Percentiles rank a stretch among this genome's conserved stretches.
phyloP scores from a whole-genome alignment of 2,329 filamentous ascomycete genomes.

The Teratosphaeriaceae sp. region DNA sequence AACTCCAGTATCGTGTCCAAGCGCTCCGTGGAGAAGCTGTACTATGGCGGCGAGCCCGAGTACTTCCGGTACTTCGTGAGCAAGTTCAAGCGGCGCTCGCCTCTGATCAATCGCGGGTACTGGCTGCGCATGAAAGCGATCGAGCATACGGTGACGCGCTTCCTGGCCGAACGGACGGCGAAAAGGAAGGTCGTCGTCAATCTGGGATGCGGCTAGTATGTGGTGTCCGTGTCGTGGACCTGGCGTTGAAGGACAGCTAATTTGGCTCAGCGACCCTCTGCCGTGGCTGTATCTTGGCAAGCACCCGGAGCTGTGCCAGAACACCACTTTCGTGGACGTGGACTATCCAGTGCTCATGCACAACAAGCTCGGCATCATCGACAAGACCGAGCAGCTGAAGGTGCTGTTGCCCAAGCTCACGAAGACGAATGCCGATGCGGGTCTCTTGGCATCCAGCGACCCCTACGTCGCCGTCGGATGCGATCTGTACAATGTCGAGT shows the following conservation, averaged over 20 bases:
- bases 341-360: conserved; percentile 77
- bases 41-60: conserved; percentile 68
- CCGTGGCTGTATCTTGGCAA: conserved; percentile 74
- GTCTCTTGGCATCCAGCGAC: conserved; percentile 56
- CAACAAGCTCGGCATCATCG: conserved; percentile 64
- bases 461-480: conserved; percentile 76
- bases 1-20: conserved; percentile 91
- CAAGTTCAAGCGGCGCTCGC: conserved; percentile 75
- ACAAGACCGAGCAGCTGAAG: conserved; percentile 54
- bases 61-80: conserved; percentile 85
- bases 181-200: conserved; percentile 71
- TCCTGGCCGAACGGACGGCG: conserved; percentile 53
- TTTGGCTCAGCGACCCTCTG: conserved; percentile 63
- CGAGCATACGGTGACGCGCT: conserved; percentile 65
- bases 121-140: conserved; percentile 80
- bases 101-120: conserved; percentile 85
- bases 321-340: conserved; percentile 70
- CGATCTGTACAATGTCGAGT: conserved; percentile 63
- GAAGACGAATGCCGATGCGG: conserved; percentile 31
- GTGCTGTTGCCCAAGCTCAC: conserved; percentile 37
- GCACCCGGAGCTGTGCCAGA: conserved; percentile 52
- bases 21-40: conserved; percentile 82
- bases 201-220: conserved; percentile 79
- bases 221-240: no score
- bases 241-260: no score